phyloP scores from a whole-genome alignment of 768 basidiomycete genomes.

The Cubamyces lactineus region DNA sequence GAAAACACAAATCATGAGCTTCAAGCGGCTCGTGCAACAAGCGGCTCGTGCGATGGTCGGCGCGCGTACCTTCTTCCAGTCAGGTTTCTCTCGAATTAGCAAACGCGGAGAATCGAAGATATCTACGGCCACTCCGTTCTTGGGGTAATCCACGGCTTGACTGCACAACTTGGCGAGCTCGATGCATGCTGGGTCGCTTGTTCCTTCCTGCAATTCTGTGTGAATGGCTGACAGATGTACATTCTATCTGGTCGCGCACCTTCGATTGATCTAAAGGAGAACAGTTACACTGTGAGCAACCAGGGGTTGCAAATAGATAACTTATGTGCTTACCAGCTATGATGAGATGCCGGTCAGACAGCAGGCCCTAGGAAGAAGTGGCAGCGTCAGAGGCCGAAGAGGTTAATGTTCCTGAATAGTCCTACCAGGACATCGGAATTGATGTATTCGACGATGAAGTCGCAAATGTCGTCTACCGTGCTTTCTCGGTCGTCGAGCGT shows the following conservation, averaged over 20 bases:
- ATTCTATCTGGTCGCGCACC: conserved; percentile 37
- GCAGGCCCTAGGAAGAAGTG: conserved; percentile 10
- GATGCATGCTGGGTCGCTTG: conserved; percentile 58
- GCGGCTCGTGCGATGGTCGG: neutral
- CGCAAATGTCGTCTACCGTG: conserved; percentile 70
- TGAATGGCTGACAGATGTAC: neutral
- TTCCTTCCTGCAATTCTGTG: conserved; percentile 52
- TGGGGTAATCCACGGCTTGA: conserved; percentile 80
- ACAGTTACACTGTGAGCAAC: neutral
- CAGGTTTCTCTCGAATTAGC: conserved; percentile 72
- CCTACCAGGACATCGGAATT: conserved; percentile 78
- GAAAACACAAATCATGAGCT: neutral
- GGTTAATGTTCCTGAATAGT: neutral
- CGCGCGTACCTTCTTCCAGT: conserved; percentile 60
- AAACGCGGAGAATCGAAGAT: conserved; percentile 51
- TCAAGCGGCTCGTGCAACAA: neutral
- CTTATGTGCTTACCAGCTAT: conserved; percentile 59
- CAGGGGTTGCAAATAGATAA: no score
- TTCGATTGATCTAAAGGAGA: conserved; percentile 64
- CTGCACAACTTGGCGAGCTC: conserved; percentile 62
- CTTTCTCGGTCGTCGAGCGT: conserved; percentile 42
- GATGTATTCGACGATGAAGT: conserved; percentile 85
- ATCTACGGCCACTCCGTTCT: conserved; percentile 70
- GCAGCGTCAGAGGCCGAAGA: neutral
- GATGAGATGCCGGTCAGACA: conserved; percentile 63